Base-by-base conservation (phyloP, 352 stramenopile species). In the Hyaloperonospora arabidopsidis region DNA sequence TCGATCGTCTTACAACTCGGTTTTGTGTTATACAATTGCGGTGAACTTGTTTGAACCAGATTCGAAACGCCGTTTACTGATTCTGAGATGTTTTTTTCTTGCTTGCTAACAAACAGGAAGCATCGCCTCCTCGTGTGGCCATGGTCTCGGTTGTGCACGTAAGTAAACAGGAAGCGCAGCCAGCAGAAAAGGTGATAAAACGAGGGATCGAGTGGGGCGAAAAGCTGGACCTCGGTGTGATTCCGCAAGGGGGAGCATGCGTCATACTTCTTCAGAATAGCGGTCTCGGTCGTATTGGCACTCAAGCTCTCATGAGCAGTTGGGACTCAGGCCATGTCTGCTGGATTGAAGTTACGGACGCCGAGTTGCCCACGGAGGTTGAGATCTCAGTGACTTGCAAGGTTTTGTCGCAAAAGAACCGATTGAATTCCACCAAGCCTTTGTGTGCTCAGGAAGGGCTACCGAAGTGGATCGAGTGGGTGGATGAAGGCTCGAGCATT, bases 371-470 rank as follows among this genome's bases (percentile, higher is more conserved):
- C 2, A 89, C 79, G 0, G 79, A 92, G 59, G 77, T 92, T 35
- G 75, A 89, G 74, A 79, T 92, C 12, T 89, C 77, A 0, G 82
- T 89, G 23, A 76, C 69, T 18, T 92, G 82, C 61, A 86, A 85
- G 49, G 79, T 92, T 18, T 52, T 89, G 21, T 74, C 72, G 14
- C 63, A 74, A 40, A 51, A 67, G 22, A 23, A 57, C n/a, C 62
- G 65, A 15, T 48, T 64, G 23, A 60, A 67, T 25, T 58, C 49
- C 1, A 65, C 57, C 11, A 71, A 62, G 41, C 56, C 51, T 18
- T 56, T 68, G 49, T 68, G 38, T 14, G 12, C 59, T 11, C 57
- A 65, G n/a, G 58, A 73, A 54, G 48, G 45, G 15, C 61, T 86
- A 14, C 76, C 76, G 4, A 82, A 82, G 45, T 92, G 81, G 81